Conservation (phyloP, 140 eudicot genomes). For the Erigeron philadelphicus region DNA sequence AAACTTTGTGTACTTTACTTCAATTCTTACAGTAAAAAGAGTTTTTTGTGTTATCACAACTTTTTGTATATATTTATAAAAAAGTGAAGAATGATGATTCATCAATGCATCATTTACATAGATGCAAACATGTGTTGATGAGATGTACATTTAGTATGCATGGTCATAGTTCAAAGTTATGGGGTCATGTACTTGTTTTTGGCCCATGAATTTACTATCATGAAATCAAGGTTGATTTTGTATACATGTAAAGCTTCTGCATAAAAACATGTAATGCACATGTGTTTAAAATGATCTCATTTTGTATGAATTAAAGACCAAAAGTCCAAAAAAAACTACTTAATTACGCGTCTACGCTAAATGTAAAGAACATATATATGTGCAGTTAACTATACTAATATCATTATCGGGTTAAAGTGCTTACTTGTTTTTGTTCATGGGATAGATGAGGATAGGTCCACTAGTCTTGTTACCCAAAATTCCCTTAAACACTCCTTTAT, state of each 20-base stretch:
- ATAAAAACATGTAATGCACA: too few relatives aligned
- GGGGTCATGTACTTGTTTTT: too few relatives aligned
- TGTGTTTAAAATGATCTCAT: too few relatives aligned
- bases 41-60: neutral
- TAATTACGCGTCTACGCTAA: too few relatives aligned
- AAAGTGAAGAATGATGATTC: constrained; percentile 4
- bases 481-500: constrained; percentile 85
- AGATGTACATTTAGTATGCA: neutral
- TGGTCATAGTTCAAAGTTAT: too few relatives aligned
- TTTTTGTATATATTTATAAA: neutral
- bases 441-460: constrained; percentile 94
- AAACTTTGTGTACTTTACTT: constrained; percentile 17
- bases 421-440: constrained; percentile 90
- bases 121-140: constrained; percentile 7
- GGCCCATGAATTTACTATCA: too few relatives aligned
- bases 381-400: too few relatives aligned
- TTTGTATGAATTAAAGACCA: too few relatives aligned
- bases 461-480: constrained; percentile 78
- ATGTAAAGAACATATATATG: too few relatives aligned
- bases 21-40: neutral
- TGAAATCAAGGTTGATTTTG: too few relatives aligned
- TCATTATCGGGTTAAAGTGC: constrained; percentile 10
- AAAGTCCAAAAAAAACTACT: too few relatives aligned
- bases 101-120: neutral
- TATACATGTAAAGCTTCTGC: too few relatives aligned